phyloP scores from a whole-genome alignment of 257 asterid genomes.

The Echites panduratus region DNA sequence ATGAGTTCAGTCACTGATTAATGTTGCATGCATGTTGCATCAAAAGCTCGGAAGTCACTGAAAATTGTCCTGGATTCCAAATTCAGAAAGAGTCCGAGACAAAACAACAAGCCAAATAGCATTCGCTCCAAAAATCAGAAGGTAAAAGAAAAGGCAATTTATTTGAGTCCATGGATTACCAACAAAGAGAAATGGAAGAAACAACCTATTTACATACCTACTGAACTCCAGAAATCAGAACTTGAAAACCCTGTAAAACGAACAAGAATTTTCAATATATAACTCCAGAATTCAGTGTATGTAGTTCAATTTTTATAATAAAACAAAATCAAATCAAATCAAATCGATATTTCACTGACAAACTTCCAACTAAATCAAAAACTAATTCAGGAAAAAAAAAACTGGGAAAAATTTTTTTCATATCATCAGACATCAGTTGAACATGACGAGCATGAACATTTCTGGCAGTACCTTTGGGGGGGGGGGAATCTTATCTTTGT shows the following conservation, averaged over 20 bases:
- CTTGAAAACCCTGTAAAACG: neutral
- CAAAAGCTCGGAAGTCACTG: neutral
- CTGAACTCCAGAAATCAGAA: neutral
- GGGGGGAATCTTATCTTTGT: neutral
- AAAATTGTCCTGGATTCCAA: neutral
- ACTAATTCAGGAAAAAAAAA: too few relatives aligned
- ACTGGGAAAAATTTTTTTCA: too few relatives aligned
- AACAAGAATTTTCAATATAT: neutral
- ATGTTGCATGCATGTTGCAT: neutral
- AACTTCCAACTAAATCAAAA: neutral
- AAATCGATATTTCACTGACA: too few relatives aligned
- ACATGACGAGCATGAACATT: constrained; percentile 3
- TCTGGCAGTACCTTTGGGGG: neutral
- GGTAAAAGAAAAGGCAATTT: neutral
- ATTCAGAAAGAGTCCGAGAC: neutral
- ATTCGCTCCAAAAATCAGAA: neutral
- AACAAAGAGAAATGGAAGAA: neutral
- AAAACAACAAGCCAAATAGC: neutral
- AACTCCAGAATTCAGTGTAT: neutral
- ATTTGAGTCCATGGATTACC: neutral
- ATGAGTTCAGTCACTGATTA: neutral
- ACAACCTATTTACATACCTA: neutral
- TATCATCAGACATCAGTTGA: neutral
- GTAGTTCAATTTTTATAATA: neutral
- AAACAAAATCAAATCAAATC: too few relatives aligned